A percentile compares a stretch with the other conserved stretches of the same genome.
Conservation (phyloP, 176 grass and related monocot species). For the Urochloa ruziziensis region DNA sequence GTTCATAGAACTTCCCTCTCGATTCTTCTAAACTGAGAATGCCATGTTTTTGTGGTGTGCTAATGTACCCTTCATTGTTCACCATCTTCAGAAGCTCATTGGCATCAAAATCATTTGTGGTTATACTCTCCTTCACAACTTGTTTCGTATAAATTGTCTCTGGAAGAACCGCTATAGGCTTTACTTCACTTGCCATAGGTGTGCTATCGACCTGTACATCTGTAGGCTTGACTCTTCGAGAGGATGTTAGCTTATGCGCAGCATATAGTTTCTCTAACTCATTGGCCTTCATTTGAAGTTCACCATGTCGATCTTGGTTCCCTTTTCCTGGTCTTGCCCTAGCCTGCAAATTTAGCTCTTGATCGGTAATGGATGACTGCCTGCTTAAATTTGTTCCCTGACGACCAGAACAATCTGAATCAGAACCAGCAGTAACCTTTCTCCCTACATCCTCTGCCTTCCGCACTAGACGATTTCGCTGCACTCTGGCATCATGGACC, state of each 20-base stretch:
- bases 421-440: conserved; percentile 36
- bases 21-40: conserved; percentile 74
- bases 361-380: conserved; percentile 42
- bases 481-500: conserved; percentile 32
- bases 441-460: conserved; percentile 45
- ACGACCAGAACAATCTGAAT: conserved; percentile 39
- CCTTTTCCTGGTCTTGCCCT: conserved; percentile 57
- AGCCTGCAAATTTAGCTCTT: conserved; percentile 43
- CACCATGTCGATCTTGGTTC: conserved; percentile 71
- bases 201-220: conserved; percentile 48
- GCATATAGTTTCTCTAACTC: conserved; percentile 95
- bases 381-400: conserved; percentile 46
- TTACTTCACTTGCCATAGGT: conserved; percentile 51
- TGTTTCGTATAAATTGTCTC: conserved; percentile 47
- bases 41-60: conserved; percentile 47
- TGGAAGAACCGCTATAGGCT: conserved; percentile 31
- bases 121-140: conserved; percentile 45
- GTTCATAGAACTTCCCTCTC: conserved; percentile 93
- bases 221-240: conserved; percentile 59
- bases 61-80: conserved; percentile 46
- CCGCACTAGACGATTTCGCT: conserved; percentile 35
- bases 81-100: conserved; percentile 79
- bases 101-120: conserved; percentile 49
- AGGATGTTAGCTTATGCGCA: conserved; percentile 73
- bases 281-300: conserved; percentile 85